phyloP scores from a whole-genome alignment of 139 green algal genomes.

The Coelastrella sp. region DNA sequence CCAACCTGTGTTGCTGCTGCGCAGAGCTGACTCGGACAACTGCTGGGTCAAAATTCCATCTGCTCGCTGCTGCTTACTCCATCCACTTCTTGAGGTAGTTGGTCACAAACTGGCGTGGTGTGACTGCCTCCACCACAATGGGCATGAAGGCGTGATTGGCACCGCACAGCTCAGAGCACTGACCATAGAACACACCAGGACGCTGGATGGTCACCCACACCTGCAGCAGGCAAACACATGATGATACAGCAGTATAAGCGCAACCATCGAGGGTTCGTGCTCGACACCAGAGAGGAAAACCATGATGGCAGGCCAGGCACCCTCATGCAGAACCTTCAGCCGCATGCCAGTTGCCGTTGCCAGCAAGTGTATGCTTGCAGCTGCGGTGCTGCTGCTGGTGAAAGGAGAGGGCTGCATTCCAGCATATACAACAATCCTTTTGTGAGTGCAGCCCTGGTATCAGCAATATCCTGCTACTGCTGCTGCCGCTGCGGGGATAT shows the following conservation, averaged over 20 bases:
- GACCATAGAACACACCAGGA: constrained; percentile 79
- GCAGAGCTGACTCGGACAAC: no score
- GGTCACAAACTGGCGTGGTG: constrained; percentile 46
- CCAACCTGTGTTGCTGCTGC: no score
- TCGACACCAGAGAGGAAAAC: no score
- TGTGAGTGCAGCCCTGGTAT: no score
- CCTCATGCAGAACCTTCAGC: not conserved
- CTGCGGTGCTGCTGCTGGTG: no score
- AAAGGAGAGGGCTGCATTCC: no score
- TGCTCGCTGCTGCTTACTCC: not conserved
- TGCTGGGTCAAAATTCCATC: no score
- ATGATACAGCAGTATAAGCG: not conserved
- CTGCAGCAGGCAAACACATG: no score
- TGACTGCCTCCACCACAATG: constrained; percentile 81
- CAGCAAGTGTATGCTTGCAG: no score
- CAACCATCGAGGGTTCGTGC: no score
- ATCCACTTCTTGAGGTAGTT: constrained; percentile 52
- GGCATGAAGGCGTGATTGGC: constrained; percentile 81
- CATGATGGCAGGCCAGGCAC: not conserved
- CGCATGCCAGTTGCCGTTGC: no score
- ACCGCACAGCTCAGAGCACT: constrained; percentile 83
- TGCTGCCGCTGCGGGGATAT: not conserved
- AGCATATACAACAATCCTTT: no score
- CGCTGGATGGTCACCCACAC: constrained; percentile 75
- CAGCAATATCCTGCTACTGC: not conserved